A percentile compares a stretch with the other conserved stretches of the same genome.
Evolutionary conservation across 2,329 filamentous ascomycete species (phyloP).

Genomic region (Calonectria naviculata): DNA sequence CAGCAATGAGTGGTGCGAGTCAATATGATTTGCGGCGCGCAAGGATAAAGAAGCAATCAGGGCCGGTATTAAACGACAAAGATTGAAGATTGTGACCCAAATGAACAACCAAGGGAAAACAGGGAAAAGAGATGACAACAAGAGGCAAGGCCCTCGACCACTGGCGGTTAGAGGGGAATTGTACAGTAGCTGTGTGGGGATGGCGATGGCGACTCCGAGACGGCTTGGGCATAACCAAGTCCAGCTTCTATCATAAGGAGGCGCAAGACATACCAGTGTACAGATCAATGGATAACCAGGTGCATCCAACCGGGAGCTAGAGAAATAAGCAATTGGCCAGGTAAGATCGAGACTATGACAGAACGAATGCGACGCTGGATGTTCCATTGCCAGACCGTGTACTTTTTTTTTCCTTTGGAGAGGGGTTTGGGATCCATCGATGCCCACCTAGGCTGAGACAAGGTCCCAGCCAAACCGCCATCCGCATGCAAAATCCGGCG

Average conservation of each 20-base stretch:
- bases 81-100: neutral
- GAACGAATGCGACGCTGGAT: slow-evolving; percentile 14
- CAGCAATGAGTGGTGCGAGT: slow-evolving; percentile 2
- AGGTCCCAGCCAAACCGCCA: slow-evolving; percentile 7
- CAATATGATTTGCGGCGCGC: slow-evolving; percentile 10
- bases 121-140: slow-evolving; percentile 3
- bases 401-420: neutral
- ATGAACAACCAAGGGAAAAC: neutral
- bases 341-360: slow-evolving; percentile 4
- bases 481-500: slow-evolving; percentile 4
- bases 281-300: neutral
- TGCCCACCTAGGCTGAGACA: slow-evolving; percentile 12
- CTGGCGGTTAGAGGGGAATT: slow-evolving; percentile 9
- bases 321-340: slow-evolving; percentile 13
- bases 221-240: slow-evolving; percentile 12
- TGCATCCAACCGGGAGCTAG: slow-evolving; percentile 6
- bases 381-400: slow-evolving; percentile 7
- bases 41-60: neutral
- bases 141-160: neutral
- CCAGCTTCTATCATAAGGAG: slow-evolving; percentile 2
- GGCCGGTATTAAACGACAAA: neutral
- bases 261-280: neutral
- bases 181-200: slow-evolving; percentile 11
- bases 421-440: neutral
- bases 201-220: slow-evolving; percentile 5